Evolutionary conservation across 768 basidiomycete species (phyloP), one percentile per base, ranked within the genome.

Genomic region (Collybia nuda): DNA sequence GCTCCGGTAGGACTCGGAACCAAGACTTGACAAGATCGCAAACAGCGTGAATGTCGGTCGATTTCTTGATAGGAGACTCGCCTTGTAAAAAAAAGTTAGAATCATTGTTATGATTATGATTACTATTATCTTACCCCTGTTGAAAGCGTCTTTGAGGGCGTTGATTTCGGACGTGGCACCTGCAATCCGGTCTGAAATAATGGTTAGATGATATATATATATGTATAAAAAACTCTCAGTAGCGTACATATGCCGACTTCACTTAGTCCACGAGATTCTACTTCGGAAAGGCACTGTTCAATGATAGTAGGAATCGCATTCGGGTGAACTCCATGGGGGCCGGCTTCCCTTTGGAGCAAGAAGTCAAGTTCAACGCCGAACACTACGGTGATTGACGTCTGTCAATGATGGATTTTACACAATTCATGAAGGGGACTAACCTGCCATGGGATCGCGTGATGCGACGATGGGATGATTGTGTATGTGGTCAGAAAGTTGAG

Each of bases 21-120:
- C 89, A 93, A 0, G 86, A 80, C 70, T 93, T 93, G 62, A 94
- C 78, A 52, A 89, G 69, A 62, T 92, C 92, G 52, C 90, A 84
- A 32, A 93, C 80, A 28, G 88, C 88, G 65, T 92, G 86, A 38
- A 93, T 86, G 58, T 94, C 92, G 1, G 83, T 83, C 21, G 65
- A 72, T 29, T 73, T 63, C 29, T 77, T 68, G 58, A 86, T 77
- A 1, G 86, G 86, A 59, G 71, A 77, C 59, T 85, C 80, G 50
- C 86, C 82, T 81, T 19, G n/a, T n/a, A n/a, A n/a, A 28, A 11
- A 19, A 12, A 47, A 21, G 28, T 45, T 21, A 57, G 18, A 42
- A 40, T 36, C 7, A 29, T 37, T 17, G 3, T 21, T 8, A 19
- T 21, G 4, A n/a, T 15, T 3, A 5, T 17, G 1, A 18, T 23